Evolutionary conservation across 116 monocot genomes (phyloP), one percentile per base, ranked within the genome.

Genomic region (Posidonia oceanica): DNA sequence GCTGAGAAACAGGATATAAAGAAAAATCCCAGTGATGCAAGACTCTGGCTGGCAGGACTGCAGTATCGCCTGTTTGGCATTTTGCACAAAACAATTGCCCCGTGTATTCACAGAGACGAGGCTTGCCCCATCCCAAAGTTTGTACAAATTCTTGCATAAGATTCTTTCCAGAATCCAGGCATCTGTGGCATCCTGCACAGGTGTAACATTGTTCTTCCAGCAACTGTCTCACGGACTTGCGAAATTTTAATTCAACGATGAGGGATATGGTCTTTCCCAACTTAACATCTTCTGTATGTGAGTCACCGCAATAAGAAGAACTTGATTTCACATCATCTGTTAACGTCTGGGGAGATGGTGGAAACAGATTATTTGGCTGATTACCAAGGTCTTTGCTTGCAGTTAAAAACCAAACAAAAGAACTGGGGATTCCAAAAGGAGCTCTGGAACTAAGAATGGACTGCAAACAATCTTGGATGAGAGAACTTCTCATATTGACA

Each of bases 21-120:
- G 92, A 78, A 74, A 97, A 97, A 73, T 97, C 96, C 96, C 96
- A 97, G 63, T 69, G 81, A 85, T 97, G 89, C 76, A 97, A 73
- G 5, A 97, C 89, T 83, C 74, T 81, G 36, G 87, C 89, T n/a
- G 89, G 96, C 44, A 97, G 71, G 78, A 97, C 87, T 38, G 84
- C 79, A 75, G 80, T 80, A 73, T 97, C 92, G 82, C 83, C 85
- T 62, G 83, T 80, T 78, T 97, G 96, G 69, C 96, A 97, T 57
- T 81, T 76, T 40, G 71, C 61, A 75, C 96, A 97, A 80, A 87
- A 97, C 58, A 97, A 75, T 71, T 97, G 96, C 3, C 96, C 86
- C 14, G 92, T 97, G 75, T 97, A 97, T 63, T 81, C 91, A 71
- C 96, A 91, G 64, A 85, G 78, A 51, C 92, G 77, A 59, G 86